Evolutionary conservation across 2,329 filamentous ascomycete species (phyloP).

Genomic region (Moelleriella libera): DNA sequence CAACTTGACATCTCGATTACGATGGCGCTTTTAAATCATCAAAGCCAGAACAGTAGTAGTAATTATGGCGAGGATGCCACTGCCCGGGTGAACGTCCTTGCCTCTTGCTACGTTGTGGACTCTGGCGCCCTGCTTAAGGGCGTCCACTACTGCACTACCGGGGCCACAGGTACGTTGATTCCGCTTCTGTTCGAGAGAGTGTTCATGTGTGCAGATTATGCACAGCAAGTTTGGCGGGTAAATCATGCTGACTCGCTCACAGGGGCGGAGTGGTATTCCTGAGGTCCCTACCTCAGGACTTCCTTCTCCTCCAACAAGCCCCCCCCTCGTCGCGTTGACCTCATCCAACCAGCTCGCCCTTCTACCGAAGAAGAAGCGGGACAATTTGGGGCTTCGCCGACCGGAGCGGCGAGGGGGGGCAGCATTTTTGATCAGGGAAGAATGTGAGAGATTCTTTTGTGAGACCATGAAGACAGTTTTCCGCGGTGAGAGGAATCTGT

Average conservation of each 20-base stretch:
- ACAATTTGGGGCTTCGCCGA: constrained; percentile 22
- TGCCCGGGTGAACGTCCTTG: constrained; percentile 63
- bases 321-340: constrained; percentile 69
- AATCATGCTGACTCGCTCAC: constrained; percentile 8
- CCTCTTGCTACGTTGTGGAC: constrained; percentile 83
- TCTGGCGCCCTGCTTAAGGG: constrained; percentile 58
- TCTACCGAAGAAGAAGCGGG: constrained; percentile 39
- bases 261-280: constrained; percentile 90
- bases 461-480: constrained; percentile 88
- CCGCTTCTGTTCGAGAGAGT: too few species aligned
- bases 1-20: constrained; percentile 12
- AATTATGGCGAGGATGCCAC: constrained; percentile 58
- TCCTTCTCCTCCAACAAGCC: constrained; percentile 75
- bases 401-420: constrained; percentile 67
- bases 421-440: constrained; percentile 92
- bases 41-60: constrained; percentile 56
- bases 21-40: constrained; percentile 60
- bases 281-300: constrained; percentile 76
- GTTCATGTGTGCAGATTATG: too few species aligned
- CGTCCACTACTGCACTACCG: constrained; percentile 93
- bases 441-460: constrained; percentile 99
- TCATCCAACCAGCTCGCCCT: constrained; percentile 53
- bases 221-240: background rate
- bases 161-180: constrained; percentile 51
- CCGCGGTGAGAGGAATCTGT: constrained; percentile 83